Conservation (phyloP, 2,329 filamentous ascomycete species). For the Colletotrichum eleusines region DNA sequence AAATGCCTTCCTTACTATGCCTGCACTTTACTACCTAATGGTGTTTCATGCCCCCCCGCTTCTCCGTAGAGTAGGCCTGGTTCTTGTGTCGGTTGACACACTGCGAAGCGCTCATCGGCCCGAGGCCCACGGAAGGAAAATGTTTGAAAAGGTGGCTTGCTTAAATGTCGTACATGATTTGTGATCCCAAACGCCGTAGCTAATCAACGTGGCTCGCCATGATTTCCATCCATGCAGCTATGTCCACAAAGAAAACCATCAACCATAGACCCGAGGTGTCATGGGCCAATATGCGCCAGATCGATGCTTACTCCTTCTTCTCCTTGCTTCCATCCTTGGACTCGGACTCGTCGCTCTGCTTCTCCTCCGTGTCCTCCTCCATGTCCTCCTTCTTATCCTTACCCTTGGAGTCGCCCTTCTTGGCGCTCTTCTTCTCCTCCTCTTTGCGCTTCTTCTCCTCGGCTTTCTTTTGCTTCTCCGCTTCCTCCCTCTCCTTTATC, state of each 20-base stretch:
- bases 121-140: not conserved
- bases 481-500: slow-evolving; percentile 55
- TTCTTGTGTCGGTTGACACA: not conserved
- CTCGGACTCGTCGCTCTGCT: slow-evolving; percentile 44
- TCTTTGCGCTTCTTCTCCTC: slow-evolving; percentile 50
- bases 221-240: not conserved
- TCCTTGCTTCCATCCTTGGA: slow-evolving; percentile 37
- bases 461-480: slow-evolving; percentile 53
- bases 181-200: slow-evolving; percentile 11
- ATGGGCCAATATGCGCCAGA: not conserved
- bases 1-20: not conserved
- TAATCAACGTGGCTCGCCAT: slow-evolving; percentile 1
- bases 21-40: not conserved
- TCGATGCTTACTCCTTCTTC: slow-evolving; percentile 24
- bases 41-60: not conserved
- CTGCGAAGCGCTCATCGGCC: not conserved
- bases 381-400: slow-evolving; percentile 42
- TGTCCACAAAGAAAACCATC: not conserved
- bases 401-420: slow-evolving; percentile 44
- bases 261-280: too few relatives aligned
- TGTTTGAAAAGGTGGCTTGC: not conserved
- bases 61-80: not conserved
- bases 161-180: not conserved
- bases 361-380: slow-evolving; percentile 43
- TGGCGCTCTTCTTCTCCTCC: slow-evolving; percentile 44